Evolutionary conservation across 2,329 filamentous ascomycete species (phyloP), one percentile per base, ranked within the genome.

Genomic region (Aspergillus awamori): DNA sequence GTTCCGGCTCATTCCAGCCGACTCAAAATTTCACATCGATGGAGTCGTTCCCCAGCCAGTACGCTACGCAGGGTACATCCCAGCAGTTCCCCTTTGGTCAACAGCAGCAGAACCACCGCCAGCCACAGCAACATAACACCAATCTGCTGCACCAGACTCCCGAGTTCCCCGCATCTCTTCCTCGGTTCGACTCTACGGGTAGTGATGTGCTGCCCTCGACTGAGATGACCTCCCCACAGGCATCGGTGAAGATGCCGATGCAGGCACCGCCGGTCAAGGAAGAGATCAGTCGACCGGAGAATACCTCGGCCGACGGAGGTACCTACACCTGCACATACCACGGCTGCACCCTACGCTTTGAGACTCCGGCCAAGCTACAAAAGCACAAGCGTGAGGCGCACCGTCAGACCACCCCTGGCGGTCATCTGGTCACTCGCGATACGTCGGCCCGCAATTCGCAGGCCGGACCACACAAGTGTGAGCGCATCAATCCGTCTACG

Each of bases 301-400:
- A 87, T 43, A 87, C 89, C 2, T 82, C 82, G 15, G 90, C 92
- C 0, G 91, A 96, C 67, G 86, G 88, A 20, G 94, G 94, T 11
- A 97, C 93, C 0, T 99, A 97, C 79, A 96, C 93, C 1, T 99
- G 95, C 77, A 97, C 93, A 0, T 97, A 97, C 70, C 93, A 96
- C 71, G 92, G 93, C 10, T 98, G 95, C 74, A 89, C 88, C 0
- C 82, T 90, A 67, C 90, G 95, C 57, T 99, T 99, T 72, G 92
- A 96, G 68, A 92, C 92, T 1, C 92, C 93, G 4, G 84, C 87
- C 8, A 87, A 93, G 67, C 83, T 99, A 3, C 93, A 98, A 75
- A 95, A 95, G 79, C 95, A 99, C 81, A 97, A 97, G 82, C 88
- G 93, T 24, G 95, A 99, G 74, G 91, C 89, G 5, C 95, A 99